phyloP scores from a whole-genome alignment of 257 asterid genomes.

The Apocynum venetum region DNA sequence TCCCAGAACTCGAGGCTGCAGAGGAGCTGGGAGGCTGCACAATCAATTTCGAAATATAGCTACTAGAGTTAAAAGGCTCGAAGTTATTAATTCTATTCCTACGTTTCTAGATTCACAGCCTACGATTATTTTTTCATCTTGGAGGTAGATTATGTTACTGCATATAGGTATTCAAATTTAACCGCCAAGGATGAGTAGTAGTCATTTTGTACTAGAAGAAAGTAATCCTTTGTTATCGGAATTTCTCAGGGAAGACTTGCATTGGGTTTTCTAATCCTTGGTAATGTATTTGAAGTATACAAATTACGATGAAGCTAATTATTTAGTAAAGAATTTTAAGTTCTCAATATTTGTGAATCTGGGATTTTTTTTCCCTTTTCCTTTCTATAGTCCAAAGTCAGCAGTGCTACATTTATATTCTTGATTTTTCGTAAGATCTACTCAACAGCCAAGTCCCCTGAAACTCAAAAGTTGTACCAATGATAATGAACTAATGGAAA shows the following conservation, averaged over 20 bases:
- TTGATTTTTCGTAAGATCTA: no score
- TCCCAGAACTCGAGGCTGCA: conserved; percentile 51
- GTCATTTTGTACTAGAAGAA: neutral
- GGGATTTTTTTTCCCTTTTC: neutral
- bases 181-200: neutral
- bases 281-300: no score
- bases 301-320: neutral
- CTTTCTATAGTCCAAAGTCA: neutral
- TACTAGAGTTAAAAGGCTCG: neutral
- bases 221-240: neutral
- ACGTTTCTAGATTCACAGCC: neutral
- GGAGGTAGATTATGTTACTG: neutral
- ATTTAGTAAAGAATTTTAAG: no score
- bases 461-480: no score
- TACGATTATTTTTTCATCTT: neutral
- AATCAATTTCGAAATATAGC: conserved; percentile 60
- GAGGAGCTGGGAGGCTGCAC: conserved; percentile 44
- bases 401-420: neutral
- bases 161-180: neutral
- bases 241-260: neutral
- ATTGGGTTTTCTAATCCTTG: neutral
- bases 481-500: no score
- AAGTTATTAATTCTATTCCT: neutral
- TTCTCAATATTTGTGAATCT: neutral
- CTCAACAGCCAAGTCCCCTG: no score